Conservation (phyloP, 257 asterid species). For the Solanum tacnaense region DNA sequence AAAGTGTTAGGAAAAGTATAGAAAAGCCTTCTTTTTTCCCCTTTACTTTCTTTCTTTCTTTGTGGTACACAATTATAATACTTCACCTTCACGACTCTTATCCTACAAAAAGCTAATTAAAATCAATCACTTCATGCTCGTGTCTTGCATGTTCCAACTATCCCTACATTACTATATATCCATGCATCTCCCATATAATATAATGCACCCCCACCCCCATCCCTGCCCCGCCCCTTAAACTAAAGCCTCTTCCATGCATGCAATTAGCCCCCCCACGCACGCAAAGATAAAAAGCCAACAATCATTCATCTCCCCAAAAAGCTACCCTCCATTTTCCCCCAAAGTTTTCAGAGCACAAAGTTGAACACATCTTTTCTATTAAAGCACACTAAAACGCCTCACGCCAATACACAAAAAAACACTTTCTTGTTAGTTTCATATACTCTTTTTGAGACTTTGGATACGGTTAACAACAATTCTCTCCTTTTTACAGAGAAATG, state of each 20-base stretch:
- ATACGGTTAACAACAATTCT: background rate
- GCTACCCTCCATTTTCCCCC: constrained; percentile 7
- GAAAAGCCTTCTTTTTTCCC: background rate
- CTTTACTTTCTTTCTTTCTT: background rate
- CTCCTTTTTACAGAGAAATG: constrained; percentile 39
- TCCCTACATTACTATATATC: background rate
- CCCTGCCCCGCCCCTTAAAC: background rate
- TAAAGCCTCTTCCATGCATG: background rate
- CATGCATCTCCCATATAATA: background rate
- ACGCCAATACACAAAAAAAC: background rate
- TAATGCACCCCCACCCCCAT: background rate
- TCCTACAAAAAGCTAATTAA: background rate
- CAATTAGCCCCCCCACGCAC: constrained; percentile 3
- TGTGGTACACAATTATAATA: background rate
- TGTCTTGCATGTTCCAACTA: background rate
- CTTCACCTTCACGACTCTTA: constrained; percentile 1
- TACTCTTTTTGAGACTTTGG: background rate
- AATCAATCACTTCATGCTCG: background rate
- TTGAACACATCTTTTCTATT: background rate
- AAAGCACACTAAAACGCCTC: background rate
- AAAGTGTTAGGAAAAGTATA: background rate
- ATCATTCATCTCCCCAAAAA: constrained; percentile 36
- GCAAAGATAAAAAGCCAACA: constrained; percentile 34
- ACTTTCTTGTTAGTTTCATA: background rate
- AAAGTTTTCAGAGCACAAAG: background rate